Conservation (phyloP, 2,329 filamentous ascomycete genomes). For the Cladosporium halotolerans region DNA sequence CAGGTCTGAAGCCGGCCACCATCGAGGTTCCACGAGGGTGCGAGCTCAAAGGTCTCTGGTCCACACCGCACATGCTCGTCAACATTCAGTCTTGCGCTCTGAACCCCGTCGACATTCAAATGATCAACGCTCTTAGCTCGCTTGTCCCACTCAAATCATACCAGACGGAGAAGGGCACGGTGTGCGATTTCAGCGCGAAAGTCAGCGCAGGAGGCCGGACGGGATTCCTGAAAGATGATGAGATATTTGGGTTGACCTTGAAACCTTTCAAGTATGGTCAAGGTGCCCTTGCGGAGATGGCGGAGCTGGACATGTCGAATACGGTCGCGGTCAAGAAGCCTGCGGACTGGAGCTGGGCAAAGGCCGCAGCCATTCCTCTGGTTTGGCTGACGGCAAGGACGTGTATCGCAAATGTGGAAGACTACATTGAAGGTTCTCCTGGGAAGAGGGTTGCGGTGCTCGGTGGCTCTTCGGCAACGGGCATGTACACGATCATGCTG, state of each 20-base stretch:
- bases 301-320: conserved; percentile 22
- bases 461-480: conserved; percentile 27
- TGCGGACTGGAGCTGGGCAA: conserved; percentile 23
- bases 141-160: conserved; percentile 18
- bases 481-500: conserved; percentile 29
- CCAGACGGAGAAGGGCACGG: conserved; percentile 23
- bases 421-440: conserved; percentile 20
- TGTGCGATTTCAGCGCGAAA: conserved; percentile 29
- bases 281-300: conserved; percentile 26
- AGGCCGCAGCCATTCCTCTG: conserved; percentile 27
- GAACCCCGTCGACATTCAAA: conserved; percentile 33
- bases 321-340: conserved; percentile 26
- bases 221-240: conserved; percentile 26
- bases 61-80: conserved; percentile 26
- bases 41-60: conserved; percentile 15
- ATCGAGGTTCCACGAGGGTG: conserved; percentile 17
- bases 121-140: conserved; percentile 29
- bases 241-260: conserved; percentile 29
- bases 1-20: conserved; percentile 21
- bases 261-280: conserved; percentile 21
- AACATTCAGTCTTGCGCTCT: conserved; percentile 29
- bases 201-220: conserved; percentile 20
- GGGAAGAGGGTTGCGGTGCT: conserved; percentile 27
- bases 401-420: conserved; percentile 25
- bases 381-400: conserved; percentile 30